Base-by-base conservation (phyloP, 192 early-diverging fungal genomes). In the Coemansia sp. region DNA sequence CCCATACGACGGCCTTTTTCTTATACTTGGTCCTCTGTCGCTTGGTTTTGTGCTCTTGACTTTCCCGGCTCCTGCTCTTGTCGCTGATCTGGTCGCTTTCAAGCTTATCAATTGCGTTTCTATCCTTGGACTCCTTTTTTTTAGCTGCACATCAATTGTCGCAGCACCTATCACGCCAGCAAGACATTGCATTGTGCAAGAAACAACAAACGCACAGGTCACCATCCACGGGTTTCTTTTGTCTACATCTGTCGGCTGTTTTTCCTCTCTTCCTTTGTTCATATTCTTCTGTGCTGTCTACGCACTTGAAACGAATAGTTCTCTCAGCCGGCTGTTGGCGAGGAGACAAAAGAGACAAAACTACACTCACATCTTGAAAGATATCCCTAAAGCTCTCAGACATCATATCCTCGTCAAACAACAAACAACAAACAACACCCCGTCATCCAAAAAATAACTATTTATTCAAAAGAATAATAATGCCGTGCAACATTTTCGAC, bases 401-500 rank as follows among this genome's bases (percentile, higher is more conserved):
- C n/a, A 49, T 49, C 14, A 6, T 49, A 12, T 18, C 5, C 46
- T 49, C 18, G 46, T 20, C 46, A 8, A 49, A 48, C 11, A 48
- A 5, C n/a, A n/a, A 14, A 6, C 18, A 48, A 6, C 0, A 30
- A 30, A 30, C 30, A 1, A 1, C 44, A 4, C 5, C 12, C 44
- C 44, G 18, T 14, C 44, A 46, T 46, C 44, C 16, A 15, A 46
- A 14, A 14, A 46, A 16, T 16, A 46, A 18, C 14, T 18, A 46
- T 46, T 5, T 14, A 46, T 26, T 53, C 23, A 23, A 26, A 23
- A 53, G 16, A 18, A 35, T 6, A 34, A 59, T 44, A 49, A 73
- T 73, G 63, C 49, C 68, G 15, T 80, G 56, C 68, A 81, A 81
- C 61, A 81, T 81, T 23, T 81, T 76, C 46, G 79, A 81, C 65